phyloP scores from a whole-genome alignment of 306 rosid species.

The Vigna hirtella region DNA sequence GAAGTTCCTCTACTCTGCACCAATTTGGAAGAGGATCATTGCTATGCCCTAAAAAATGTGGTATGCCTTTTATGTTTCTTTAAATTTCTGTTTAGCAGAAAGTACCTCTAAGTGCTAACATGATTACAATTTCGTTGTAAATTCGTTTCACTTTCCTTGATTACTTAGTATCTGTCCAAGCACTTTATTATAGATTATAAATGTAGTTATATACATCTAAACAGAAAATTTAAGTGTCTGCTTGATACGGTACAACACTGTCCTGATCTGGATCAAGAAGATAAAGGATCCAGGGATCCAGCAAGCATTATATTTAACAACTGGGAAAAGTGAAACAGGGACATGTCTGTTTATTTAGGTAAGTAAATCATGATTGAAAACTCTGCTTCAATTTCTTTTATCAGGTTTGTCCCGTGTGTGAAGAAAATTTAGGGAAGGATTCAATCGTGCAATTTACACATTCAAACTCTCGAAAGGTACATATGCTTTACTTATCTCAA shows the following conservation, averaged over 20 bases:
- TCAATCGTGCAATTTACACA: slow-evolving; percentile 72
- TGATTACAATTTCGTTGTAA: slow-evolving; percentile 5
- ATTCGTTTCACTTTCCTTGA: background rate
- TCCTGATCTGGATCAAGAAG: slow-evolving; percentile 25
- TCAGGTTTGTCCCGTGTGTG: slow-evolving; percentile 97
- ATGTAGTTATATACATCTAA: background rate
- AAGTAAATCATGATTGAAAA: slow-evolving; percentile 32
- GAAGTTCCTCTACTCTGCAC: slow-evolving; percentile 65
- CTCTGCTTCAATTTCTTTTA: slow-evolving; percentile 41
- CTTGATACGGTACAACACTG: slow-evolving; percentile 35
- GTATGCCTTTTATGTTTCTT: slow-evolving; percentile 53
- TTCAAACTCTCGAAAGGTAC: slow-evolving; percentile 77
- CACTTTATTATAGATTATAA: slow-evolving; percentile 3
- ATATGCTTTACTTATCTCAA: slow-evolving; percentile 13
- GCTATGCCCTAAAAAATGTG: slow-evolving; percentile 72
- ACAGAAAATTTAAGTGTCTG: background rate
- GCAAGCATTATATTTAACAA: slow-evolving; percentile 4
- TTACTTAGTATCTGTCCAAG: slow-evolving; percentile 2
- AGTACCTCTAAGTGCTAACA: slow-evolving; percentile 9
- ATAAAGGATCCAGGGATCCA: slow-evolving; percentile 29
- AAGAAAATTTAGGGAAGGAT: slow-evolving; percentile 79
- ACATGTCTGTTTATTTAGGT: slow-evolving; percentile 11
- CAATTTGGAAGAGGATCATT: slow-evolving; percentile 86
- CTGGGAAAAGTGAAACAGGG: slow-evolving; percentile 11
- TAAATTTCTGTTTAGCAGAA: background rate